These are phyloP conservation scores for Boletellus sp. DNA, from an alignment of 1,284 basidiomycete genomes.

Conservation along the genomic window DNA sequence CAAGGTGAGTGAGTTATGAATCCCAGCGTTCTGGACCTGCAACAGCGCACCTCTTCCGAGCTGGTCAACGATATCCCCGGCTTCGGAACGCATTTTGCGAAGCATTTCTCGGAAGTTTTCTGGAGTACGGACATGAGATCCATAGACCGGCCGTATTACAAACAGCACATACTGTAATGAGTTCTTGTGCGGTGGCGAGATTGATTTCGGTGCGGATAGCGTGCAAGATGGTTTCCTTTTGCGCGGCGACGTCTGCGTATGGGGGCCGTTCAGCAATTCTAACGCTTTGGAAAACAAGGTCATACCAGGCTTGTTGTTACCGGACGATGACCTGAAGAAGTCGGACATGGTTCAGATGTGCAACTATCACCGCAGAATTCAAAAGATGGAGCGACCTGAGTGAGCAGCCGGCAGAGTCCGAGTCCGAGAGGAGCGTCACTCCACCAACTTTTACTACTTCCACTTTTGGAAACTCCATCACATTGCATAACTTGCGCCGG, in stretches of 20 bases:
- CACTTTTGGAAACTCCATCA: constrained; percentile 15
- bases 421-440: background rate
- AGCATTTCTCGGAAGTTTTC: constrained; percentile 80
- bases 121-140: constrained; percentile 26
- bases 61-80: constrained; percentile 65
- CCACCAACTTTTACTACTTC: background rate
- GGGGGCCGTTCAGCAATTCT: constrained; percentile 1
- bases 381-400: background rate
- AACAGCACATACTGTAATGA: constrained; percentile 59
- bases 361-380: background rate
- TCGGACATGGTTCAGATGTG: constrained; percentile 40
- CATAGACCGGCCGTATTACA: background rate
- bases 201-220: constrained; percentile 69
- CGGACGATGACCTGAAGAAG: constrained; percentile 42
- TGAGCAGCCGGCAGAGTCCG: background rate
- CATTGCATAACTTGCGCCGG: too few relatives aligned
- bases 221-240: constrained; percentile 70
- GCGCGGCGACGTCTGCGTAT: constrained; percentile 48
- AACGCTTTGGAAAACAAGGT: background rate
- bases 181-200: constrained; percentile 73
- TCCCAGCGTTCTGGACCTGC: background rate
- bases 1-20: constrained; percentile 1
- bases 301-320: constrained; percentile 35
- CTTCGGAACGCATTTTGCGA: constrained; percentile 73
- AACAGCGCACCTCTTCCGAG: constrained; percentile 62